Base-by-base conservation (phyloP, 2,329 filamentous ascomycete genomes). In the Phaeomoniella chlamydospora region DNA sequence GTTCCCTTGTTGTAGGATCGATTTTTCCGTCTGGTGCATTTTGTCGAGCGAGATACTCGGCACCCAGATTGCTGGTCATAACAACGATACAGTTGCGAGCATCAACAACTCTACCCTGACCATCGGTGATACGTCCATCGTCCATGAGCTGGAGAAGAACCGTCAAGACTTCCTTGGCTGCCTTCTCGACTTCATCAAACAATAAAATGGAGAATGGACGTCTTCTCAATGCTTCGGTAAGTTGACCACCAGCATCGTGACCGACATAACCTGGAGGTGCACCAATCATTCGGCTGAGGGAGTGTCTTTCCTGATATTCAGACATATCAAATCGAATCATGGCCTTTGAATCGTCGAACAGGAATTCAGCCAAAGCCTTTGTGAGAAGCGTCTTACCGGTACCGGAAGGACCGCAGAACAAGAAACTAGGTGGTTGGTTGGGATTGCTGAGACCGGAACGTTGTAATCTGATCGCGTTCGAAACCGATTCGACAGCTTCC, bases 251-350 rank as follows among this genome's bases (percentile, higher is more conserved):
- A 18, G 90, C 77, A 52, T 98, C 90, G 55, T 98, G 88, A 12
- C 90, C 90, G 40, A 98, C 87, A 47, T 98, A 98, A 44, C 90
- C 90, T 3, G 90, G 90, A 14, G 90, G 90, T 14, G 90, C 87
- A 55, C 90, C 90, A 48, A 98, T 98, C 85, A 98, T 94, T 41
- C 90, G 77, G 55, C 85, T 93, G 11, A 98, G 73, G 1, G 88
- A 81, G 57, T 98, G 90, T 4, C 88, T 80, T 61, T 98, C 90
- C 59, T 98, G 92, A 59, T 98, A 98, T 60, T 98, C 90, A 4
- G 88, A 96, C 90, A 98, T 98, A 56, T 98, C 90, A 64, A 98
- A 93, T 29, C 90, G 81, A 49, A 98, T 94, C 90, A 98, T 96
- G 19, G 88, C 69, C 65, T 94, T 94, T 16, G 88, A 65, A 48